These are phyloP conservation scores for Scenedesmus sp. DNA, from an alignment of 163 green algal species.

Conservation along the genomic window DNA sequence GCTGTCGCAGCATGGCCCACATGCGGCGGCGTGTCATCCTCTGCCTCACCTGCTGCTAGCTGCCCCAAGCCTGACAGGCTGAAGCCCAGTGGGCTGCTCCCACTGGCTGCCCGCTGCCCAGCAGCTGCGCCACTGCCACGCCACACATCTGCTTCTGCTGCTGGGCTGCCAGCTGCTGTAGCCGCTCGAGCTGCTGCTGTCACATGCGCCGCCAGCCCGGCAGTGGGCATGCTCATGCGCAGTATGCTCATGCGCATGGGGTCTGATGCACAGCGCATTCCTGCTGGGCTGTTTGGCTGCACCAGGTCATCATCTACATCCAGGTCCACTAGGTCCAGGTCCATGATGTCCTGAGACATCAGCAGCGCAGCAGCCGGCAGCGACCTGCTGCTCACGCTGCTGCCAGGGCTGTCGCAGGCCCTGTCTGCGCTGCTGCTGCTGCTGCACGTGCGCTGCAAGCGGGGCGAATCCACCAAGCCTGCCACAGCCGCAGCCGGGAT, in stretches of 20 bases:
- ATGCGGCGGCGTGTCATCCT: neutral
- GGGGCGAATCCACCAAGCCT: neutral
- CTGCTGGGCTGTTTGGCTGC: neutral
- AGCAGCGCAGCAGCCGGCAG: constrained; percentile 10
- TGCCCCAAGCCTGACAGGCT: constrained; percentile 1
- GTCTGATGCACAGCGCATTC: neutral
- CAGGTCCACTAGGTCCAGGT: constrained; percentile 33
- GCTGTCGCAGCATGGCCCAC: neutral
- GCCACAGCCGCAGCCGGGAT: neutral
- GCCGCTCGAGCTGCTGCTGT: neutral
- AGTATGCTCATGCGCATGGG: neutral
- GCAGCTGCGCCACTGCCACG: neutral
- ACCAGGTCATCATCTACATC: neutral
- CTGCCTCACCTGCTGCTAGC: neutral
- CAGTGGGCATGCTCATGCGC: neutral
- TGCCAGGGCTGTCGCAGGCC: neutral
- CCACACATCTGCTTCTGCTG: neutral
- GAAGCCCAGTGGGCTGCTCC: neutral
- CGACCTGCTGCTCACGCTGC: neutral
- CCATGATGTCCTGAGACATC: constrained; percentile 25
- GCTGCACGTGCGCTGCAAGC: neutral
- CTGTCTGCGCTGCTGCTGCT: neutral
- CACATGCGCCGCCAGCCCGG: neutral
- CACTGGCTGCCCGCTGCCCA: neutral
- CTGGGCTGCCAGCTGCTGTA: neutral